A percentile compares a stretch with the other conserved stretches of the same genome.
These are phyloP conservation scores for Agrocybe praecox DNA, from an alignment of 768 basidiomycete genomes.

Conservation along the genomic window DNA sequence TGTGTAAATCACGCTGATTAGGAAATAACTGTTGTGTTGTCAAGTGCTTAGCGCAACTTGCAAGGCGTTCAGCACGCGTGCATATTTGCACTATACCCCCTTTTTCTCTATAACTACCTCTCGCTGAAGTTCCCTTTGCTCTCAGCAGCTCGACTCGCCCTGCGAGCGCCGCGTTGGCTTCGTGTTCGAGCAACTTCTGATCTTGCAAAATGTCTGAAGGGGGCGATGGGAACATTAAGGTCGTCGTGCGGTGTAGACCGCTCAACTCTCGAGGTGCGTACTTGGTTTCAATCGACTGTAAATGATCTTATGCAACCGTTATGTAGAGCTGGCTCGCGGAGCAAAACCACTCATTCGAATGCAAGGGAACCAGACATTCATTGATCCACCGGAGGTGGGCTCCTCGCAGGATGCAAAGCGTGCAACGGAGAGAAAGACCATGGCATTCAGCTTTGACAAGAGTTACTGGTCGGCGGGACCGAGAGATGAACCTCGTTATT, in stretches of 20 bases:
- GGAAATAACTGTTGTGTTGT: no score
- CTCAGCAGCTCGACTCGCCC: conserved; percentile 10
- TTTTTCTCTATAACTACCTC: neutral
- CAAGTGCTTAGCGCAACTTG: no score
- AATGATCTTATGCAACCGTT: neutral
- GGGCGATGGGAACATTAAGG: conserved; percentile 90
- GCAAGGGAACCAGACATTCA: conserved; percentile 90
- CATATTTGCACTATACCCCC: conserved; percentile 2
- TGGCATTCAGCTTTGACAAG: conserved; percentile 95
- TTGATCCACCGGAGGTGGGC: conserved; percentile 86
- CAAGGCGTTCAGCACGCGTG: conserved; percentile 14
- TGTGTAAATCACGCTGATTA: no score
- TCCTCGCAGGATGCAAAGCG: conserved; percentile 72
- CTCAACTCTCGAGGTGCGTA: conserved; percentile 89
- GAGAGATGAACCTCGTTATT: conserved; percentile 87
- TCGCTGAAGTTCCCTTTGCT: conserved; percentile 5
- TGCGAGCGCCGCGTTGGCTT: conserved; percentile 8
- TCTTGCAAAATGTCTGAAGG: conserved; percentile 62
- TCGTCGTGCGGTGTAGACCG: conserved; percentile 94
- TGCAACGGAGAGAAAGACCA: conserved; percentile 87
- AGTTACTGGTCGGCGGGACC: conserved; percentile 96
- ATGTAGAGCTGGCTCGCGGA: conserved; percentile 87
- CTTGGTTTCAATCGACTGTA: no score
- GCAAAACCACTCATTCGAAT: conserved; percentile 95
- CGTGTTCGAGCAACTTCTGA: neutral